Percentiles rank a stretch among this genome's conserved stretches.
Evolutionary conservation across 129 eudicot genomes (phyloP).

Genomic region (Chrysanthemum makinoi): DNA sequence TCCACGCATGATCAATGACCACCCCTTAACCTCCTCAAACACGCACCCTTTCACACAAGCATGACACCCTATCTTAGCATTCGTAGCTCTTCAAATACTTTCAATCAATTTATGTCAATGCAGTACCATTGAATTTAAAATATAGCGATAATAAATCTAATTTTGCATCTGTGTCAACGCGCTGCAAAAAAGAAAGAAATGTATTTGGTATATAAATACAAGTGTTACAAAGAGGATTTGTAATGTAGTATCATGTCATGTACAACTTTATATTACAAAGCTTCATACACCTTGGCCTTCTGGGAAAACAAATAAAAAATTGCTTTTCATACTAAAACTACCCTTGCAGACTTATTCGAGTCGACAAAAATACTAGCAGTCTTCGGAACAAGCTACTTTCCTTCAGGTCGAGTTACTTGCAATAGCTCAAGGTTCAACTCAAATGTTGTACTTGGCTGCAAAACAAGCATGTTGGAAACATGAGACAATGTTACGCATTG

Average conservation of each 20-base stretch:
- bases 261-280: slow-evolving; percentile 25
- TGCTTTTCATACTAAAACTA: slow-evolving; percentile 27
- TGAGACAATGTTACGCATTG: background rate
- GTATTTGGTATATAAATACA: slow-evolving; percentile 14
- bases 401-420: slow-evolving; percentile 50
- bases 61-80: too few relatives aligned
- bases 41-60: too few relatives aligned
- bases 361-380: background rate
- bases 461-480: background rate
- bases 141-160: too few relatives aligned
- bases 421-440: slow-evolving; percentile 85
- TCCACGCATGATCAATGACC: too few relatives aligned
- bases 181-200: too few relatives aligned
- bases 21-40: too few relatives aligned
- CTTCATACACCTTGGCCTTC: slow-evolving; percentile 21
- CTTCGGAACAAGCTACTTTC: slow-evolving; percentile 30
- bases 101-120: too few relatives aligned
- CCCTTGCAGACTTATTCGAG: slow-evolving; percentile 18
- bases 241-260: slow-evolving; percentile 16
- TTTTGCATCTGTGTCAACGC: too few relatives aligned
- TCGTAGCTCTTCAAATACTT: too few relatives aligned
- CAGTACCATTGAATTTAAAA: too few relatives aligned
- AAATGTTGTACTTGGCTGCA: slow-evolving; percentile 91
- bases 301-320: background rate
- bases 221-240: slow-evolving; percentile 15